Percentiles rank a stretch among this genome's conserved stretches.
phyloP scores from a whole-genome alignment of 345 rosid species.

The Mangifera indica region DNA sequence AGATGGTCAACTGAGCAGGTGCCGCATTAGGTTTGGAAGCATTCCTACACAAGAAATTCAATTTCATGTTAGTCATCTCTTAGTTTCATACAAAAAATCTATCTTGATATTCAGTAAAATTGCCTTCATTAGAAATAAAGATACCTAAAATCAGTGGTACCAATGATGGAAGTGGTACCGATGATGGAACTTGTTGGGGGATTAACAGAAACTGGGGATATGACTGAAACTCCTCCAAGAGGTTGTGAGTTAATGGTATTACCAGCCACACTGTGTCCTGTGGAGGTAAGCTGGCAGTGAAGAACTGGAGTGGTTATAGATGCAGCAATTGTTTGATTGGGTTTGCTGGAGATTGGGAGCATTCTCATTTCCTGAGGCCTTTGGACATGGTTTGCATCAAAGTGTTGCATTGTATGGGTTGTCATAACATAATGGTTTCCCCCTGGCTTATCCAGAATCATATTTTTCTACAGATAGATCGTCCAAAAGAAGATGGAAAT shows the following conservation, averaged over 20 bases:
- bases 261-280: constrained; percentile 34
- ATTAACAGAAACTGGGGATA: constrained; percentile 44
- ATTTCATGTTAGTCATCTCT: constrained; percentile 16
- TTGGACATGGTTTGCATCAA: constrained; percentile 31
- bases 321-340: constrained; percentile 39
- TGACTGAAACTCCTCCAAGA: constrained; percentile 50
- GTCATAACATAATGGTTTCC: constrained; percentile 31
- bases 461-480: constrained; percentile 29
- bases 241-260: constrained; percentile 36
- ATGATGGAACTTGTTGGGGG: constrained; percentile 41
- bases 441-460: constrained; percentile 30
- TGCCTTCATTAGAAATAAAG: neutral
- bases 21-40: constrained; percentile 41
- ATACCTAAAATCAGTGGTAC: constrained; percentile 71
- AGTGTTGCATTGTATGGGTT: constrained; percentile 36
- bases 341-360: constrained; percentile 45
- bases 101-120: neutral
- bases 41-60: constrained; percentile 36
- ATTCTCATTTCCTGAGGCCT: constrained; percentile 46
- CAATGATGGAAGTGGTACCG: constrained; percentile 26
- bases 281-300: constrained; percentile 43
- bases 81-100: neutral
- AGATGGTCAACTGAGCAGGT: constrained; percentile 69
- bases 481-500: neutral
- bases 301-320: constrained; percentile 43